Conservation (phyloP, 306 rosid genomes). For the Inga oerstediana region DNA sequence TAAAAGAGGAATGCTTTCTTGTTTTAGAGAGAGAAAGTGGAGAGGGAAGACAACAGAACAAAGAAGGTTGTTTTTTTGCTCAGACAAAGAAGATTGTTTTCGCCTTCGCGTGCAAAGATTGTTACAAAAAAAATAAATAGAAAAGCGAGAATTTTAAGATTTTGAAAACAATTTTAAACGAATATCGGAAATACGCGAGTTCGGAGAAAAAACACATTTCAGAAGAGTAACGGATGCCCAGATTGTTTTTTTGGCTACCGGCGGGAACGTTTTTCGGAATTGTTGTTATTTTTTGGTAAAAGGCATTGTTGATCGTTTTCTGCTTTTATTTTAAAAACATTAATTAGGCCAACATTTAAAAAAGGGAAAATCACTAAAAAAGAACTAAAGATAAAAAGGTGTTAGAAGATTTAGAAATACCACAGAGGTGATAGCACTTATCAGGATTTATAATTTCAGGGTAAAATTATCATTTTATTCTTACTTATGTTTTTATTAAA, state of each 20-base stretch:
- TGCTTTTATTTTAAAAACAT: neutral
- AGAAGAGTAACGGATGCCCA: neutral
- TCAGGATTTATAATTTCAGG: too few relatives aligned
- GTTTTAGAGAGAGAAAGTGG: conserved; percentile 24
- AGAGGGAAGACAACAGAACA: neutral
- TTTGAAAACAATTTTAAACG: neutral
- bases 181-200: neutral
- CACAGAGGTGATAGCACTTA: too few relatives aligned
- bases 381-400: too few relatives aligned
- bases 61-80: conserved; percentile 29
- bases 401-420: too few relatives aligned
- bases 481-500: too few relatives aligned
- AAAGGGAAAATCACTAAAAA: too few relatives aligned
- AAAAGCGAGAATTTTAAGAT: conserved; percentile 35
- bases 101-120: conserved; percentile 28
- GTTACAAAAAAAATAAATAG: neutral
- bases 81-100: conserved; percentile 22
- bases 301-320: neutral
- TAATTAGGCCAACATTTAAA: neutral
- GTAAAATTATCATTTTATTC: too few relatives aligned
- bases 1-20: neutral
- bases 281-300: neutral
- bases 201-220: neutral
- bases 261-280: neutral
- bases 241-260: neutral